These are phyloP conservation scores for Nematocida ironsii DNA, from an alignment of 371 early-diverging fungal genomes.

Conservation along the genomic window DNA sequence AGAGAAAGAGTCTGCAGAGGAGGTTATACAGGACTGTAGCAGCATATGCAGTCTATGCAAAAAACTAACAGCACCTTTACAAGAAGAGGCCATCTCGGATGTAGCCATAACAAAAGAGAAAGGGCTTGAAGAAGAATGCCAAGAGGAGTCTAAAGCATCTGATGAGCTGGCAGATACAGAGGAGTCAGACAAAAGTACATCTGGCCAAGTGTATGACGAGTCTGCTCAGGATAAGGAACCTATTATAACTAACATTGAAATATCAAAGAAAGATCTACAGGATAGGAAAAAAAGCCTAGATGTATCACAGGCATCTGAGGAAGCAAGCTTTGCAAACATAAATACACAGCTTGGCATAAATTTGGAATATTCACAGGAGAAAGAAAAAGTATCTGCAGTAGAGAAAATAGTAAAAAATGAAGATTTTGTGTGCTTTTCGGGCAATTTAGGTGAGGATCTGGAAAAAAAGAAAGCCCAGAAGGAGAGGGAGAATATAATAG, in stretches of 20 bases:
- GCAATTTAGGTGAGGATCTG: background rate
- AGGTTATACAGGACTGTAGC: too few species aligned
- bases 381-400: background rate
- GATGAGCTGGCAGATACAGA: too few species aligned
- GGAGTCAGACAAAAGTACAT: too few species aligned
- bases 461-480: background rate
- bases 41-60: background rate
- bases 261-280: slow-evolving; percentile 5
- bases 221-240: background rate
- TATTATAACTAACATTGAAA: slow-evolving; percentile 1
- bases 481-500: background rate
- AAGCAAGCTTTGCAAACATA: background rate
- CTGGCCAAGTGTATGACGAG: background rate
- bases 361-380: background rate
- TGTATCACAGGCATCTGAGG: background rate
- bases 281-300: background rate
- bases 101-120: too few species aligned
- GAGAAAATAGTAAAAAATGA: background rate
- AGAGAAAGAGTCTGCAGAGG: too few species aligned
- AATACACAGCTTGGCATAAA: background rate
- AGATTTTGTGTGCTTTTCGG: background rate
- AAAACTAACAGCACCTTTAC: background rate
- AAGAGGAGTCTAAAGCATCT: too few species aligned
- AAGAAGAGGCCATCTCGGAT: background rate
- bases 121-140: too few species aligned